Conservation (phyloP, 768 basidiomycete species). For the Russula foetens region DNA sequence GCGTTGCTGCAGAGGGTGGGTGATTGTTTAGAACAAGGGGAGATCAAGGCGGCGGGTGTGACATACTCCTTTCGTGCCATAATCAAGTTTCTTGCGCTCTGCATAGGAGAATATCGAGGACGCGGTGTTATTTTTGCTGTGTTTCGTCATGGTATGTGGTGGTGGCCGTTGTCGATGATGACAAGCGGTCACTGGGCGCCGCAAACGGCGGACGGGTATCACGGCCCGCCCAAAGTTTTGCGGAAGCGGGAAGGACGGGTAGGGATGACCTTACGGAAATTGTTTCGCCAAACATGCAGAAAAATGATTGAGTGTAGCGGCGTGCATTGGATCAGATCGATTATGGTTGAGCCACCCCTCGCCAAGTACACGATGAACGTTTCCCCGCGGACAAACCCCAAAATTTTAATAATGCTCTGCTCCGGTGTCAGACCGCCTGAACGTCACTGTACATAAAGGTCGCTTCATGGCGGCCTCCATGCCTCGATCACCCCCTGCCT, state of each 20-base stretch:
- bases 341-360: not conserved
- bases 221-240: not conserved
- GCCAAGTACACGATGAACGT: not conserved
- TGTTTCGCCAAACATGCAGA: not conserved
- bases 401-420: not conserved
- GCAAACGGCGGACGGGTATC: not conserved
- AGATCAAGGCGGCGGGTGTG: not conserved
- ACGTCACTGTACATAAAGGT: constrained; percentile 3
- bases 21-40: not conserved
- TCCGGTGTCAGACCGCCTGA: not conserved
- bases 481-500: not conserved
- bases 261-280: not conserved
- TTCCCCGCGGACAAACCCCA: not conserved
- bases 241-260: no score
- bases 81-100: constrained; percentile 77
- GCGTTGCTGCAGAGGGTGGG: constrained; percentile 43
- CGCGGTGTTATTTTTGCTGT: constrained; percentile 86
- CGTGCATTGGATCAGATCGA: not conserved
- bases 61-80: constrained; percentile 72
- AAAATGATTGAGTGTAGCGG: no score
- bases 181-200: not conserved
- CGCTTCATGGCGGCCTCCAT: not conserved
- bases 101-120: constrained; percentile 87
- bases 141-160: constrained; percentile 61
- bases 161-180: not conserved